Evolutionary conservation across 1,284 basidiomycete species (phyloP).

Genomic region (Coriolopsis trogii): DNA sequence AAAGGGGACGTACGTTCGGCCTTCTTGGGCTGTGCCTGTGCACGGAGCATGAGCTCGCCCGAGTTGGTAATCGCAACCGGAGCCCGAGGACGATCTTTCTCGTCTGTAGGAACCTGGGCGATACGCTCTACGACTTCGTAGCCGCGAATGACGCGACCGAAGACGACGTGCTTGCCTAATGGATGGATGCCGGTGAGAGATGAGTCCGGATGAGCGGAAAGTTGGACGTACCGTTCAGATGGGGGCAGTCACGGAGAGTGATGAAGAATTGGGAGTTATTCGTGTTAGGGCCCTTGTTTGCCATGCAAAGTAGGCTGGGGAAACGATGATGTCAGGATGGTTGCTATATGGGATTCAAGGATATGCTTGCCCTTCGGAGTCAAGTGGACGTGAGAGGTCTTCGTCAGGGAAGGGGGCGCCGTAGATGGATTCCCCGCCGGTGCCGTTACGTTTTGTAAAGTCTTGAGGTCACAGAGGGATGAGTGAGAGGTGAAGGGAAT

Average conservation of each 20-base stretch:
- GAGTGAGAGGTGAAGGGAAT: neutral
- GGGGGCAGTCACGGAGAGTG: conserved; percentile 72
- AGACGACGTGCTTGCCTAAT: conserved; percentile 78
- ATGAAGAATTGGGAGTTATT: conserved; percentile 87
- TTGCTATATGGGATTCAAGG: neutral
- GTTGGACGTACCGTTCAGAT: conserved; percentile 57
- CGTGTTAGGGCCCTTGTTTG: conserved; percentile 80
- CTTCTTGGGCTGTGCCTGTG: conserved; percentile 32
- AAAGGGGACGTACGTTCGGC: conserved; percentile 15
- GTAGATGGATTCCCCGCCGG: conserved; percentile 85
- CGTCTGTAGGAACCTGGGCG: conserved; percentile 60
- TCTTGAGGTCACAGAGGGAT: conserved; percentile 41
- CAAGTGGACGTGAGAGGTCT: conserved; percentile 67
- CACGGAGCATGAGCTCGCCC: conserved; percentile 81
- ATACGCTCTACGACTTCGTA: conserved; percentile 63
- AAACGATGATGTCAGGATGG: neutral
- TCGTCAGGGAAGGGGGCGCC: conserved; percentile 78
- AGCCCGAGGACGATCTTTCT: conserved; percentile 69
- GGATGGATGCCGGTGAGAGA: neutral
- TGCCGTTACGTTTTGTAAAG: conserved; percentile 78
- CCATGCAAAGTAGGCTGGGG: conserved; percentile 76
- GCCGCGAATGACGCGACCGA: conserved; percentile 66
- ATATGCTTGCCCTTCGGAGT: conserved; percentile 53
- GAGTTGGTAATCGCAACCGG: conserved; percentile 80
- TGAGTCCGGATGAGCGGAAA: neutral